Evolutionary conservation across 1,139 yeast genomes (phyloP), one percentile per base, ranked within the genome.

Genomic region (Scheffersomyces cryptocercus): DNA sequence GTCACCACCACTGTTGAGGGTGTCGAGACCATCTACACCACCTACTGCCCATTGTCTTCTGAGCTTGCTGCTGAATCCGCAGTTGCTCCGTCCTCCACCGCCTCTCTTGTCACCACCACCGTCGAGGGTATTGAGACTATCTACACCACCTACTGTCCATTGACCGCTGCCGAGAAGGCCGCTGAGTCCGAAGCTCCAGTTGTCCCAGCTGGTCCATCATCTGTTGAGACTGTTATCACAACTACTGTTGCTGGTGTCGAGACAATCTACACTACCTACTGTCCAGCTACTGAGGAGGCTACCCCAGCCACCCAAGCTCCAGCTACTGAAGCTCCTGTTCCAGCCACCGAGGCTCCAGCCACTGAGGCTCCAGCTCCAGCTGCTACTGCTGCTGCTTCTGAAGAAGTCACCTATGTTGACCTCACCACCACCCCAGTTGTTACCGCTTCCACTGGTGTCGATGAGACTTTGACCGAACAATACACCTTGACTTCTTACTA

Each of bases 131-230:
- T 65, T 35, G 64, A 59, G 43, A 77, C 82, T 37, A 58, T 59
- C 36, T 75, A 71, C 69, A 74, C 81, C 51, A 77, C 83, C 42
- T 63, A 70, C 61, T 77, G 81, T 49, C 80, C 79, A 47, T 58
- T 61, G 43, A 56, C 65, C 47, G 61, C 55, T 40, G 37, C 65
- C 33, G 38, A 50, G 26, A 47, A 48, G 29, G 36, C 52, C 38
- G 42, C 47, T 32, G 44, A 38, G 28, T 45, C 50, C 33, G 45
- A 56, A 47, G 47, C 55, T 34, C 46, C 54, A n/a, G 46, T 47
- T 28, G 50, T 51, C 26, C 46, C 50, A n/a, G 40, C 52, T 29
- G 32, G 46, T 7, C 42, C 50, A 30, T 45, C 54, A 9, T 49
- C 60, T 38, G 49, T 45, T 24, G 40, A 42, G 41, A 45, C 54